Evolutionary conservation across 2,329 filamentous ascomycete genomes (phyloP), one percentile per base, ranked within the genome.

Genomic region (Zymoseptoria pseudotritici): DNA sequence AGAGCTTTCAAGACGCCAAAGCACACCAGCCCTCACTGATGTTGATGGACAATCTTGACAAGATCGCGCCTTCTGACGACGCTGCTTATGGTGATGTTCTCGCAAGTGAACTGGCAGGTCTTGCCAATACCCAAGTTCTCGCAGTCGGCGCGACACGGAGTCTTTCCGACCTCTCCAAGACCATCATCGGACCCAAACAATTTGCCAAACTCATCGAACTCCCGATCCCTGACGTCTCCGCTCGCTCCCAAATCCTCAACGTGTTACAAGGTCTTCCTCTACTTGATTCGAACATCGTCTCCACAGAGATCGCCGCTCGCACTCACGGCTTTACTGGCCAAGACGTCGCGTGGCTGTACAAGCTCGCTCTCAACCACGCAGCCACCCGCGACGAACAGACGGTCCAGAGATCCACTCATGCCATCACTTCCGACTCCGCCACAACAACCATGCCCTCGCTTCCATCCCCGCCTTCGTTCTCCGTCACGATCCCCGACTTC

Each of bases 301-400:
- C 91, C 19, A 75, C 80, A 3, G 76, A 80, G 19, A 76, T 96
- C 51, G 87, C 87, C 50, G 83, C 89, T 62, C 84, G 85, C 58
- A 95, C 92, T 0, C 91, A 97, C 69, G 93, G 92, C 3, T 97
- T 90, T 73, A 95, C 90, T 31, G 88, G 89, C 4, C 82, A 83
- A 1, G 92, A 97, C 71, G 78, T 97, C 1, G 77, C 79, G n/a
- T 82, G 81, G 13, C 78, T 97, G 0, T 78, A 88, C 54, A 75
- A 81, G 54, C 73, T 80, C 52, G 82, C 86, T 73, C 77, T 69
- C 67, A 76, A 75, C 36, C 69, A 73, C 61, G 74, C 69, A 26
- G 59, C 70, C 22, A 60, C 71, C 50, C 69, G 67, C 61, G 62
- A 60, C 73, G 73, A 66, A 66, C 71, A 59, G 70, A 76, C 59